These are phyloP conservation scores for Daldinia grandis DNA, from an alignment of 495 filamentous ascomycete species.

Conservation along the genomic window DNA sequence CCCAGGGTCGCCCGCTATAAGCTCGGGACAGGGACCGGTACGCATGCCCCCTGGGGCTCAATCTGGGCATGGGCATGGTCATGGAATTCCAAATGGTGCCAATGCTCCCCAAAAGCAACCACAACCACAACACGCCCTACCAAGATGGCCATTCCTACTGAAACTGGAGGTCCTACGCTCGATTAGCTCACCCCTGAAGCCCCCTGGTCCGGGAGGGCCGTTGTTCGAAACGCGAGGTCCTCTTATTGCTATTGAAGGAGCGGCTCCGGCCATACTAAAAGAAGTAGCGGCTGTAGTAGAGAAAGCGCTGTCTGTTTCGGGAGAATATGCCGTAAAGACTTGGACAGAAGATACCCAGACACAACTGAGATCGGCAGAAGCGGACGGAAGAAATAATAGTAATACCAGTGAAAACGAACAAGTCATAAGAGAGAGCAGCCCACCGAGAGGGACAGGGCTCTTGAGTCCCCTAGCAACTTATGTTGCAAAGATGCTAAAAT, in stretches of 20 bases:
- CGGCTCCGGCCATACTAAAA: constrained; percentile 62
- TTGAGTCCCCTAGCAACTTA: constrained; percentile 67
- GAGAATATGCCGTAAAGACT: constrained; percentile 66
- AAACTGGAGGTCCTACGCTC: constrained; percentile 49
- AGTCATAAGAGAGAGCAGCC: constrained; percentile 12
- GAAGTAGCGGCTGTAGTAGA: constrained; percentile 69
- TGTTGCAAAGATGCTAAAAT: constrained; percentile 71
- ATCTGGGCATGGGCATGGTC: background rate
- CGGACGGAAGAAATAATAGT: constrained; percentile 45
- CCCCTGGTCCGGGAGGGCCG: constrained; percentile 53
- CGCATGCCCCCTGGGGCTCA: constrained; percentile 12
- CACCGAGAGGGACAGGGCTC: constrained; percentile 9
- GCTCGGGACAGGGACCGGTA: constrained; percentile 19
- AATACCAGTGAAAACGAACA: constrained; percentile 22
- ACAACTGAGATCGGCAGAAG: constrained; percentile 42
- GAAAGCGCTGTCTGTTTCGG: constrained; percentile 63
- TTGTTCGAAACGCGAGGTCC: constrained; percentile 68
- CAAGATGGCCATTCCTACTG: constrained; percentile 37
- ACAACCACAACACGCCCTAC: constrained; percentile 20
- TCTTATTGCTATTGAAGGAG: constrained; percentile 84
- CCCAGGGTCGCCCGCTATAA: constrained; percentile 35
- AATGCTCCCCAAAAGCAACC: constrained; percentile 12
- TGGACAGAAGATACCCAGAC: constrained; percentile 53
- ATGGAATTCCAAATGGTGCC: constrained; percentile 29
- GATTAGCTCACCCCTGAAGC: constrained; percentile 57